Evolutionary conservation across 768 basidiomycete species (phyloP).

Genomic region (Tylopilus balloui): DNA sequence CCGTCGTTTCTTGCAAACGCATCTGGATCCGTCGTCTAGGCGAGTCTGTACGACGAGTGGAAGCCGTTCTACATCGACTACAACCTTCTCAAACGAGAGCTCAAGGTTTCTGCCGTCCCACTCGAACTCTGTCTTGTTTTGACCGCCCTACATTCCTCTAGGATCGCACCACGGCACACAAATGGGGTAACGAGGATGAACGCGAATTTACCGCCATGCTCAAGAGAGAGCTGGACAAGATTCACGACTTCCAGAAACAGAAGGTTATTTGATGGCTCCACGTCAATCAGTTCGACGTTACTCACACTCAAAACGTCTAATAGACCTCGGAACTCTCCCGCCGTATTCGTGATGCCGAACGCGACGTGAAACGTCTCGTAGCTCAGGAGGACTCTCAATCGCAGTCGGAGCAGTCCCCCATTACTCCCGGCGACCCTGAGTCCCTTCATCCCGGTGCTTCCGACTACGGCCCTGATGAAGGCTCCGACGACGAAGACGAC

Average conservation of each 20-base stretch:
- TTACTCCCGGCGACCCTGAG: slow-evolving; percentile 46
- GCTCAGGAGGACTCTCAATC: slow-evolving; percentile 40
- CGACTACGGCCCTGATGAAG: slow-evolving; percentile 54
- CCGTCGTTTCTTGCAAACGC: neutral
- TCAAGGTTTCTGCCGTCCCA: slow-evolving; percentile 54
- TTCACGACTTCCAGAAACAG: slow-evolving; percentile 86
- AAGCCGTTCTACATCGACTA: slow-evolving; percentile 88
- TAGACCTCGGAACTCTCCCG: slow-evolving; percentile 78
- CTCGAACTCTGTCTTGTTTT: neutral
- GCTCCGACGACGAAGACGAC: slow-evolving; percentile 58
- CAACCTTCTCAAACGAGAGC: slow-evolving; percentile 80
- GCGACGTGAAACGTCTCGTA: slow-evolving; percentile 75
- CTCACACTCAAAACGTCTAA: neutral
- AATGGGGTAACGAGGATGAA: slow-evolving; percentile 80
- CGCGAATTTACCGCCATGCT: slow-evolving; percentile 74
- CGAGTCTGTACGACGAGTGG: slow-evolving; percentile 88
- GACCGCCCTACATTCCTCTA: slow-evolving; percentile 11
- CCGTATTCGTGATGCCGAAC: slow-evolving; percentile 80
- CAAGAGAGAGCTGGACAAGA: slow-evolving; percentile 86
- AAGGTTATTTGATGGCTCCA: slow-evolving; percentile 53
- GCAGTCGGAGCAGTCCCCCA: slow-evolving; percentile 23
- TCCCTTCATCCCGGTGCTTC: slow-evolving; percentile 44
- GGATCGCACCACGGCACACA: slow-evolving; percentile 48
- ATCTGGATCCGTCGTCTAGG: slow-evolving; percentile 43
- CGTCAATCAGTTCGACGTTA: neutral